Conservation (phyloP, 345 rosid genomes). For the Corchorus capsularis region DNA sequence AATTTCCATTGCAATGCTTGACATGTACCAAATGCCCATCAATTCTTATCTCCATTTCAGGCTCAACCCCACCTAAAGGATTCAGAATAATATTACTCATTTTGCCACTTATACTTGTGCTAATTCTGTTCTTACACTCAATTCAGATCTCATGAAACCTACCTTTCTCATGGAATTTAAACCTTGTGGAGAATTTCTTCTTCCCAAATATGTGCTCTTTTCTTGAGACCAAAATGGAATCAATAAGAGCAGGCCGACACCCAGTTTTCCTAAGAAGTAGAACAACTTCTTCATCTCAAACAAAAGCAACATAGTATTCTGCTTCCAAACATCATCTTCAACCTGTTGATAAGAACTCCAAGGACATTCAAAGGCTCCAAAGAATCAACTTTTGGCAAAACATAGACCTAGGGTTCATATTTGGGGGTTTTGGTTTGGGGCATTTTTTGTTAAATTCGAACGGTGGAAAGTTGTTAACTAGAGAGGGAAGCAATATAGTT, state of each 20-base stretch:
- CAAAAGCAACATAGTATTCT: constrained; percentile 80
- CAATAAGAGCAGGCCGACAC: constrained; percentile 67
- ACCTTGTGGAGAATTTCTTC: constrained; percentile 55
- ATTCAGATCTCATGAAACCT: constrained; percentile 59
- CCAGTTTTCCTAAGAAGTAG: constrained; percentile 65
- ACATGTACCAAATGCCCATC: constrained; percentile 62
- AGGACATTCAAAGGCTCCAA: too few species aligned
- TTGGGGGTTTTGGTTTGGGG: too few species aligned
- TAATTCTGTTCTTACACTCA: constrained; percentile 49
- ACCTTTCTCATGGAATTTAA: constrained; percentile 56
- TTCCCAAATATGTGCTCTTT: constrained; percentile 67
- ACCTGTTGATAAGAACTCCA: too few species aligned
- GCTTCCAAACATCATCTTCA: too few species aligned
- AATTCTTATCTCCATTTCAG: constrained; percentile 66
- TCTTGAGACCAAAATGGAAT: constrained; percentile 63
- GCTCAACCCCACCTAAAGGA: constrained; percentile 38
- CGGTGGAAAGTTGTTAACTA: too few species aligned
- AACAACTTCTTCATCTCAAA: constrained; percentile 71
- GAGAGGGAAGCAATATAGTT: too few species aligned
- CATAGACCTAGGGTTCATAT: too few species aligned
- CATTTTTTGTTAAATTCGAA: too few species aligned
- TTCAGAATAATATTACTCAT: constrained; percentile 13
- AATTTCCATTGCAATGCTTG: constrained; percentile 81
- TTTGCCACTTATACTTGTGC: neutral
- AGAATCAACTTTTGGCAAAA: too few species aligned